Percentiles rank a stretch among this genome's conserved stretches.
phyloP scores from a whole-genome alignment of 2,329 filamentous ascomycete genomes.

The Ophiostoma pallidulum region DNA sequence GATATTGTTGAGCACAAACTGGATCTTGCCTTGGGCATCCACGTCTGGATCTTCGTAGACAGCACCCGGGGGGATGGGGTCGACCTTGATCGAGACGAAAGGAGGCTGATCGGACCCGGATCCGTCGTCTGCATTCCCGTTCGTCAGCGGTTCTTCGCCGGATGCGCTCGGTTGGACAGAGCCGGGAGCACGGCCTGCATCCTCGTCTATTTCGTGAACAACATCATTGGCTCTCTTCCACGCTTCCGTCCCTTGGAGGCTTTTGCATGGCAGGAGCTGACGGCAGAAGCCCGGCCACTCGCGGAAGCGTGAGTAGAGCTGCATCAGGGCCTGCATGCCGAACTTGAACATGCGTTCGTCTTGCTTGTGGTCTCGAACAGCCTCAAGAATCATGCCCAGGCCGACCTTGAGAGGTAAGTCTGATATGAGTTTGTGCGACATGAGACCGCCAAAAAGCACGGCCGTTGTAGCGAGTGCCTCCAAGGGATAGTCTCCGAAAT shows the following conservation, averaged over 20 bases:
- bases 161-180: conserved; percentile 8
- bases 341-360: conserved; percentile 97
- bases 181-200: conserved; percentile 25
- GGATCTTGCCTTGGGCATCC: conserved; percentile 81
- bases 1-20: conserved; percentile 94
- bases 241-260: conserved; percentile 74
- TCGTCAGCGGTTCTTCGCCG: conserved; percentile 47
- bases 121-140: conserved; percentile 61
- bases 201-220: conserved; percentile 57
- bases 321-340: conserved; percentile 85
- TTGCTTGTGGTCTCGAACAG: conserved; percentile 73
- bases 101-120: conserved; percentile 48
- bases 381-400: conserved; percentile 96
- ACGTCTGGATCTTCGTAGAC: conserved; percentile 74
- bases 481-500: conserved; percentile 92
- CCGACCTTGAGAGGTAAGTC: conserved; percentile 86
- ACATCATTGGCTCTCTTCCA: conserved; percentile 76
- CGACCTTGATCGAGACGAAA: conserved; percentile 71
- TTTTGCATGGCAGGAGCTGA: conserved; percentile 71
- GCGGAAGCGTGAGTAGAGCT: conserved; percentile 69
- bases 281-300: conserved; percentile 97
- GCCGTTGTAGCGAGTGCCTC: conserved; percentile 92
- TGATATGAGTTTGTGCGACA: conserved; percentile 84
- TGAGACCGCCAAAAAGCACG: conserved; percentile 92
- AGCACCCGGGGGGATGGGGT: conserved; percentile 53